Evolutionary conservation across 2,329 filamentous ascomycete species (phyloP), one percentile per base, ranked within the genome.

Genomic region (Exophiala lecanii-corni): DNA sequence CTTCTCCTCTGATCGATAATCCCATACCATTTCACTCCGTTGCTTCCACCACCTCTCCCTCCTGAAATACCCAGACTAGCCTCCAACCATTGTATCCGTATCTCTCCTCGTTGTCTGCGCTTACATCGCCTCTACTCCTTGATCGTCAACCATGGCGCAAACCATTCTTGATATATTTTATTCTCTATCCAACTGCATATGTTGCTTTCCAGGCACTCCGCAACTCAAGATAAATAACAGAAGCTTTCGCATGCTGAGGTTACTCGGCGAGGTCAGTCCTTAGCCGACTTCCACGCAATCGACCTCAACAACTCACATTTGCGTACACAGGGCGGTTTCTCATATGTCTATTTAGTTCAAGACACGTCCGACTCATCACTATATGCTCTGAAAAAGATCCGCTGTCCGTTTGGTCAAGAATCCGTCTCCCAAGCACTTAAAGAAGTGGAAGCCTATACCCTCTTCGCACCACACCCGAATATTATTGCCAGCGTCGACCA

Each of bases 271-370:
- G 77, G 86, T 89, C 71, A 56, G 73, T 43, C 42, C 19, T 18
- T 20, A 37, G 34, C 30, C 30, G 9, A 6, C 6, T 9, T 18
- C 9, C 33, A 33, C 26, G 23, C 20, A 21, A 23, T 31, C 34
- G 9, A 12, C 19, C 9, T 41, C 26, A 31, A 23, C 6, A 32
- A 31, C 28, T 10, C 39, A 31, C 25, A 36, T 28, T 23, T n/a
- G 38, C 9, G 31, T 41, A 45, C 31, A 44, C 52, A 91, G 84
- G 92, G 92, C 62, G 92, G 92, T 60, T 98, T 98, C 74, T 95
- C 89, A 54, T 98, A 97, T 68, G 92, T 98, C 57, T 98, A 98
- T 70, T 86, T 98, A 47, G 92, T 98, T 47, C 86, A 97, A 73
- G 89, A 96, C 65, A 91, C 85, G 36, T 74, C 79, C 41, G 51